These are phyloP conservation scores for Alternaria metachromatica DNA, from an alignment of 2,329 filamentous ascomycete species.

Conservation along the genomic window DNA sequence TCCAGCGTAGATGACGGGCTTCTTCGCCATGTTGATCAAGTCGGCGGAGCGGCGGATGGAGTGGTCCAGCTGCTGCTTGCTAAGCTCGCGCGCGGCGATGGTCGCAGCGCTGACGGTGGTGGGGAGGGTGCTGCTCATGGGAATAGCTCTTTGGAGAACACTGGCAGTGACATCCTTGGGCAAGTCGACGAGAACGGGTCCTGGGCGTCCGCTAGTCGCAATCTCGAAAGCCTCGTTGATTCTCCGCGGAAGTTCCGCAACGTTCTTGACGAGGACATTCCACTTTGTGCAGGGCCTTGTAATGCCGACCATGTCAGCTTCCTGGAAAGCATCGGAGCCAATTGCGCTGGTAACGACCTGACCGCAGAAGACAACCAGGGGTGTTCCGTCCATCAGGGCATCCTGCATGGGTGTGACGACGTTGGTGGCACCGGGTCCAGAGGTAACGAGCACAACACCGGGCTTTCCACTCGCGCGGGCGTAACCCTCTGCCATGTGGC, in stretches of 20 bases:
- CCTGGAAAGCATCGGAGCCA: slow-evolving; percentile 95
- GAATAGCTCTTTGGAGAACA: slow-evolving; percentile 82
- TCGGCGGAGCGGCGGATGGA: slow-evolving; percentile 80
- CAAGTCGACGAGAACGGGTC: slow-evolving; percentile 92
- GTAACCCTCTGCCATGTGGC: slow-evolving; percentile 98
- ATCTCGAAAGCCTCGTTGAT: slow-evolving; percentile 99
- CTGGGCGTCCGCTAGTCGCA: slow-evolving; percentile 89
- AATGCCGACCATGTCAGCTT: slow-evolving; percentile 93
- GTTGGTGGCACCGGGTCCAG: slow-evolving; percentile 94
- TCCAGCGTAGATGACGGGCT: slow-evolving; percentile 93
- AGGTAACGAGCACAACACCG: slow-evolving; percentile 95
- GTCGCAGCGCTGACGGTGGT: slow-evolving; percentile 86
- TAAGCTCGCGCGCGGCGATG: slow-evolving; percentile 76
- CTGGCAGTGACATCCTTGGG: slow-evolving; percentile 95
- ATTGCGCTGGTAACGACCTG: slow-evolving; percentile 91
- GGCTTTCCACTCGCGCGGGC: slow-evolving; percentile 92
- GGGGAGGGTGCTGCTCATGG: slow-evolving; percentile 74
- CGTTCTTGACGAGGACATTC: slow-evolving; percentile 98
- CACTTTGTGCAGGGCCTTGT: slow-evolving; percentile 96
- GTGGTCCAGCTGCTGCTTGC: slow-evolving; percentile 72
- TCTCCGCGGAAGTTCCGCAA: slow-evolving; percentile 87
- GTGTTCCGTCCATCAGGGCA: slow-evolving; percentile 92
- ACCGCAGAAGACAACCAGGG: slow-evolving; percentile 93
- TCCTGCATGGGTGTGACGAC: slow-evolving; percentile 97
- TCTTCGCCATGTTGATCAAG: slow-evolving; percentile 87